Evolutionary conservation across 257 asterid genomes (phyloP).

Genomic region (Apocynum venetum): DNA sequence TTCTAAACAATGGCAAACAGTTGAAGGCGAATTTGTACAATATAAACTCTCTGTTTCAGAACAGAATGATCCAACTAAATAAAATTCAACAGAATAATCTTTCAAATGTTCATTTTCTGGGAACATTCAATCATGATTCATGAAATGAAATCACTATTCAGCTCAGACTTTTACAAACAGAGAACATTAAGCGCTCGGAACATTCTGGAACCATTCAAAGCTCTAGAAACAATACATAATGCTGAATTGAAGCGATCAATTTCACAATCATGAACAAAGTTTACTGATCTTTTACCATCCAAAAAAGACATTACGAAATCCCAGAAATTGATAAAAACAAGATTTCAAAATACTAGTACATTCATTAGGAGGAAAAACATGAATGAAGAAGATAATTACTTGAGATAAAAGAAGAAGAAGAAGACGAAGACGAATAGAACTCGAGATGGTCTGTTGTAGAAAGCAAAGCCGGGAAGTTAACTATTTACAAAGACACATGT

Average conservation of each 20-base stretch:
- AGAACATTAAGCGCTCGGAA: not conserved
- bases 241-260: not conserved
- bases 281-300: not conserved
- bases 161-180: not conserved
- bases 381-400: not conserved
- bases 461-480: not conserved
- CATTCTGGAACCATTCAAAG: not conserved
- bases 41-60: not conserved
- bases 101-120: not conserved
- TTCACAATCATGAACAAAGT: not conserved
- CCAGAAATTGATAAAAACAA: not conserved
- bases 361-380: not conserved
- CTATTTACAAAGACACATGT: conserved; percentile 9
- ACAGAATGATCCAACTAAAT: not conserved
- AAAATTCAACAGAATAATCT: not conserved
- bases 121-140: not conserved
- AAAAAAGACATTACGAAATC: not conserved
- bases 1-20: not conserved
- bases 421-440: not conserved
- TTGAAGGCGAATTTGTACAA: not conserved
- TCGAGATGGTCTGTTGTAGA: not conserved
- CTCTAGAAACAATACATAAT: not conserved
- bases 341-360: not conserved
- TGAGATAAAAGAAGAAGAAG: not conserved
- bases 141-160: not conserved